Evolutionary conservation across 495 filamentous ascomycete genomes (phyloP), one percentile per base, ranked within the genome.

Genomic region (Daldinia childiae): DNA sequence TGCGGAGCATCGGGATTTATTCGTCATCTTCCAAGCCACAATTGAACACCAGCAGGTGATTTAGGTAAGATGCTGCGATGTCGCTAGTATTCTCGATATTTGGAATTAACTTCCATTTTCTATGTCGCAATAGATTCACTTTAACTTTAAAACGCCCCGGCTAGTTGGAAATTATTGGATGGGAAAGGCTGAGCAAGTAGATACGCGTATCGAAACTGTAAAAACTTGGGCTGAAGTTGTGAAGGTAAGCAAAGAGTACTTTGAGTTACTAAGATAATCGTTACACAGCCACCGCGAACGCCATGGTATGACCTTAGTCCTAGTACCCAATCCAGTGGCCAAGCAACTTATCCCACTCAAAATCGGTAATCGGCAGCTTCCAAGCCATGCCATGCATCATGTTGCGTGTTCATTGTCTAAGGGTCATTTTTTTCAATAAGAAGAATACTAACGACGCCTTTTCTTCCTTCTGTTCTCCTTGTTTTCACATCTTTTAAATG

Each of bases 321-420:
- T 45, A 41, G 51, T 48, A 32, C 50, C 50, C 24, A 26, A n/a
- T 52, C 4, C 15, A 54, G 50, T 9, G 64, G 64, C 65, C 69
- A 68, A 68, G 69, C 48, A 61, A 29, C 17, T 21, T 52, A 64
- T 58, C 36, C 30, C 38, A 60, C 51, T 43, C 51, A 62, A 57
- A 69, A 32, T 66, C 70, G 70, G 70, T 58, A 68, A 61, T 38
- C 70, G 70, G 70, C 70, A 68, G 58, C 70, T 69, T 73, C 65
- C 62, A 64, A 64, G 70, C 70, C 70, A 68, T 65, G 64, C 54
- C 65, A 69, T 73, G 70, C 70, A 73, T 60, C 57, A 50, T 57
- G 68, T 73, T 73, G 70, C 70, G 70, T 73, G 70, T 73, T 66
- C 62, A 61, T 32, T 73, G 61, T 52, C 56, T 52, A 58, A 29